Evolutionary conservation across 2,329 filamentous ascomycete species (phyloP), one percentile per base, ranked within the genome.

Genomic region (Sporothrix globosa): DNA sequence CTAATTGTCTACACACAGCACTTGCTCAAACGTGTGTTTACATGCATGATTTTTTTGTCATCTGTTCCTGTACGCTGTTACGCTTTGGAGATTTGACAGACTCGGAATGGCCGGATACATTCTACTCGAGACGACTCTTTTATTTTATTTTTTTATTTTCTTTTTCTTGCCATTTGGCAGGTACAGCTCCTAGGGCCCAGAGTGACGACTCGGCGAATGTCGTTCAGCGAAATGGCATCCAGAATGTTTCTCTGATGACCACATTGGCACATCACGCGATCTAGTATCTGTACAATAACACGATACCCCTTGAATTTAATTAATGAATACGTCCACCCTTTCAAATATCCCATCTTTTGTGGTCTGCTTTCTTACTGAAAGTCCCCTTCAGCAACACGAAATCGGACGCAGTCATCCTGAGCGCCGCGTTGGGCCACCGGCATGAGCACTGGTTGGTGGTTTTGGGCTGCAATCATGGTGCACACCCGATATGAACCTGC

Each of bases 371-470:
- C n/a, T 5, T 52, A 14, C 30, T 44, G 41, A 3, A 21, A 14
- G 19, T 27, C 10, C 19, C 21, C 9, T 19, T 4, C 21, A 46
- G 13, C 30, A 2, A 86, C 83, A 61, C 79, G 81, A 75, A 86
- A 86, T 71, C 81, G 81, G 27, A 80, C 79, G 74, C 84, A 86
- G 73, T 86, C 84, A 74, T 87, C 85, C 75, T 86, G 84, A 4
- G 82, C 78, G 61, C 85, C 85, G 73, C 84, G 81, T 77, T 86
- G 83, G 69, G 85, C 84, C 66, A 86, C 79, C 39, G 86, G 86
- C 86, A 88, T 88, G 30, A 85, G 75, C 2, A 87, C 86, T 17
- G 85, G 85, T 77, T 87, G 85, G 77, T 87, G 85, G 75, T 86
- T 87, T 72, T 77, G 78, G 4, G 83, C 79, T 1, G 83, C 80